Evolutionary conservation across 2,329 filamentous ascomycete genomes (phyloP), one percentile per base, ranked within the genome.

Genomic region (Verticillium klebahnii): DNA sequence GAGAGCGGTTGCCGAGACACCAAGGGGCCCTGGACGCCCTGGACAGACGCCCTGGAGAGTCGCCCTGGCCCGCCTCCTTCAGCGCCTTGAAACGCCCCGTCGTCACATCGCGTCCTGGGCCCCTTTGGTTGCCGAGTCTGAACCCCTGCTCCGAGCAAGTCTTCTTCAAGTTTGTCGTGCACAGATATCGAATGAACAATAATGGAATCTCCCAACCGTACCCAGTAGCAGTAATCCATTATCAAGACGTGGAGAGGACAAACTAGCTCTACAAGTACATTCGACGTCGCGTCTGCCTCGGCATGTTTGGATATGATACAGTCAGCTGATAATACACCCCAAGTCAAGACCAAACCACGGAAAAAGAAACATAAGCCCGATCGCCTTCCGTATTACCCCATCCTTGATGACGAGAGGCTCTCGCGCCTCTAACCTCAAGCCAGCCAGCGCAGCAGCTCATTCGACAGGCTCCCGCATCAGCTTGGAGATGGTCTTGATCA

Each of bases 401-500:
- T 29, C 29, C 29, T 29, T 29, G 29, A 29, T 6, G 3, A 4
- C 29, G 29, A 29, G 29, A 29, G 5, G 29, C 5, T 29, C 29
- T 29, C 29, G 29, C 29, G 29, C 29, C 29, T 29, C 3, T 29
- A 29, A 29, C 29, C 29, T 29, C 29, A 29, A 6, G 29, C 29
- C 29, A 29, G 29, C 5, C 29, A 29, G 29, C 1, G 34, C 34
- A 36, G 12, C 4, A 5, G 5, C 34, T 65, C 45, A 75, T 39
- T 64, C 63, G n/a, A 67, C 68, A 62, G 82, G 80, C 17, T 77
- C 70, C 29, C 77, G 76, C 34, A 80, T 75, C 75, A 82, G 79
- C 72, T 86, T 86, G 11, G 78, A 67, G 45, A 87, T 80, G 83
- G 84, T 87, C 69, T 86, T 86, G 66, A 80, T 77, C 81, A 88